Base-by-base conservation (phyloP, 1,284 basidiomycete genomes). In the Microbotryum scabiosae region DNA sequence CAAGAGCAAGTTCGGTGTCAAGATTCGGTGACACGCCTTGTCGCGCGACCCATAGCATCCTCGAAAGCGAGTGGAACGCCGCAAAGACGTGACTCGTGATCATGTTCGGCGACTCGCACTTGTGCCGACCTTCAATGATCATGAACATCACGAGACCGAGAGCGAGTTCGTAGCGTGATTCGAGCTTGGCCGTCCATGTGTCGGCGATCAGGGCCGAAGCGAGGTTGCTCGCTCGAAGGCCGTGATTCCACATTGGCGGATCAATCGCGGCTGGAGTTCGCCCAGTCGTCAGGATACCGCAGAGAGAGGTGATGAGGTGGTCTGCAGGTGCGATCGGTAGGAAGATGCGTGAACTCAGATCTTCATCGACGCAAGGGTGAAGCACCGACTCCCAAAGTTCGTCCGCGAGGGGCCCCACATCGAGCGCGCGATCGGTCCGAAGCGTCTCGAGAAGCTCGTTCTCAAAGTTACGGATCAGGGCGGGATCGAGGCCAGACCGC, bases 191-290 rank as follows among this genome's bases (percentile, higher is more conserved):
- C 0, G 70, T 53, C 32, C 76, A 56, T 2, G 68, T 62, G 12
- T 75, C 71, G 1, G 73, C 57, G 23, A 77, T 59, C 6, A 78
- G 66, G 3, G 74, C 70, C 44, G 73, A 71, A 14, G 74, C 72
- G 8, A 75, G 63, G 5, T 75, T 75, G 2, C 74, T 71, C 36
- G 36, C 36, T 41, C 9, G 14, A 12, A 41, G 16, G 36, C 36
- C 36, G 14, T 41, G 36, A 3, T 41, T 36, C 32, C n/a, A 50
- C 21, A 23, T 50, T 30, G 46, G 48, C 20, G 5, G 30, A 26
- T 30, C 12, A 12, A 20, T 54, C 44, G 23, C 53, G 30, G 14
- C 21, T 46, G 16, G 53, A 41, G 43, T 49, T 41, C 14, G 52
- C 57, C 36, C 14, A 16, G 36, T 18, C 10, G 36, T 41, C 16